Percentiles rank a stretch among this genome's conserved stretches.
Evolutionary conservation across 108 stramenopile species (phyloP).

Genomic region (Conticribra guillardii): DNA sequence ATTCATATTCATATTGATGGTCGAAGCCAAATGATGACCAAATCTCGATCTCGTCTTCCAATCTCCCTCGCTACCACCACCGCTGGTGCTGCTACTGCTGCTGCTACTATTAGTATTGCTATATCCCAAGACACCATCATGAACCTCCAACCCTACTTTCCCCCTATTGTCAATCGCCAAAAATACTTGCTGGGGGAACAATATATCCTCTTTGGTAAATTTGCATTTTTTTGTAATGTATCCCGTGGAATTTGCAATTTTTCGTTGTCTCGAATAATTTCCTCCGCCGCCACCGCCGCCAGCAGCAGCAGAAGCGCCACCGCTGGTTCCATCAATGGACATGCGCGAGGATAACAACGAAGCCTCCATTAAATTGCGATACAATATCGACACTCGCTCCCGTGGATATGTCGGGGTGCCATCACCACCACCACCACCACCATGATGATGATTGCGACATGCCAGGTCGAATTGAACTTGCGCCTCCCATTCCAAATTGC

Average conservation of each 20-base stretch:
- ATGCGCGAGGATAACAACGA: slow-evolving; percentile 26
- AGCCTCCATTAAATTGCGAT: slow-evolving; percentile 38
- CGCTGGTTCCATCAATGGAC: slow-evolving; percentile 7
- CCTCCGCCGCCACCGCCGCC: too few relatives aligned
- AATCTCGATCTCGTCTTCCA: slow-evolving; percentile 44
- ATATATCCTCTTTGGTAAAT: slow-evolving; percentile 36
- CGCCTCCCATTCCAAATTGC: slow-evolving; percentile 38
- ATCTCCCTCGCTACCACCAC: slow-evolving; percentile 11
- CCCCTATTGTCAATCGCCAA: slow-evolving; percentile 25
- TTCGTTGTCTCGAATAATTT: slow-evolving; percentile 12
- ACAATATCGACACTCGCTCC: slow-evolving; percentile 36
- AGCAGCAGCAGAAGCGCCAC: background rate
- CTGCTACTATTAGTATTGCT: background rate
- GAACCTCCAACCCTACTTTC: slow-evolving; percentile 19
- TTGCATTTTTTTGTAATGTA: slow-evolving; percentile 25
- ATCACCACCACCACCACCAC: background rate
- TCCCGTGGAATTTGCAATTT: slow-evolving; percentile 40
- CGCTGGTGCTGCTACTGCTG: background rate
- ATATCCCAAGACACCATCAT: slow-evolving; percentile 23
- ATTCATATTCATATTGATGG: background rate
- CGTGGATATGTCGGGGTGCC: slow-evolving; percentile 14
- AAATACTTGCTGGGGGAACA: slow-evolving; percentile 46
- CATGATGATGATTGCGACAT: background rate
- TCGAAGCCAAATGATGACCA: slow-evolving; percentile 39
- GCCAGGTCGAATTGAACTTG: slow-evolving; percentile 15